A percentile compares a stretch with the other conserved stretches of the same genome.
These are phyloP conservation scores for Globisporangium carolinianum DNA, from an alignment of 352 stramenopile genomes.

Conservation along the genomic window DNA sequence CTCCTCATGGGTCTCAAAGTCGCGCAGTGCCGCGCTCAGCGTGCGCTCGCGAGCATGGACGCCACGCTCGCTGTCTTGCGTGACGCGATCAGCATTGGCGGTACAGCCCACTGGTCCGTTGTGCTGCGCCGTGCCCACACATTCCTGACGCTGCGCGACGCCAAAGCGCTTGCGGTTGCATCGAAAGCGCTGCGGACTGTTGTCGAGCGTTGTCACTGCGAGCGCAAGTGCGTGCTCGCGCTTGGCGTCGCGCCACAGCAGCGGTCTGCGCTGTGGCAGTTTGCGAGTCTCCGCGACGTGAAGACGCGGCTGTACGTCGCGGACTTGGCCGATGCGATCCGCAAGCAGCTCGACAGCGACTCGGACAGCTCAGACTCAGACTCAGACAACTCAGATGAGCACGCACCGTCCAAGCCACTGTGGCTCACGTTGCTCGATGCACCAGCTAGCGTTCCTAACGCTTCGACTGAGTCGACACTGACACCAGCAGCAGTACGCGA, in stretches of 20 bases:
- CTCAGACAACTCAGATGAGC: slow-evolving; percentile 19
- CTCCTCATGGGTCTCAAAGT: slow-evolving; percentile 65
- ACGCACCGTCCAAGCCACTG: not conserved
- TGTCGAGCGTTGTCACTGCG: not conserved
- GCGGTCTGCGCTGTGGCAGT: slow-evolving; percentile 34
- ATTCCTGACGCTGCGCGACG: slow-evolving; percentile 44
- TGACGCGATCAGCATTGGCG: slow-evolving; percentile 27
- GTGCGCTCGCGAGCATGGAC: slow-evolving; percentile 53
- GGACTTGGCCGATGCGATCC: slow-evolving; percentile 51
- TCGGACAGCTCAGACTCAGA: slow-evolving; percentile 28
- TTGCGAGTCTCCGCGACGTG: slow-evolving; percentile 37
- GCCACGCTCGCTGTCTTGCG: slow-evolving; percentile 38
- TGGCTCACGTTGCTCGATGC: slow-evolving; percentile 12
- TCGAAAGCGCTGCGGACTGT: slow-evolving; percentile 5
- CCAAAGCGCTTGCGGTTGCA: slow-evolving; percentile 16
- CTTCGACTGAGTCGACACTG: not conserved
- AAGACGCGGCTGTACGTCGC: slow-evolving; percentile 37
- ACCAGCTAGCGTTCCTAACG: too few relatives aligned
- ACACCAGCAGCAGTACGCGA: not conserved
- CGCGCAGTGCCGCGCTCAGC: slow-evolving; percentile 47
- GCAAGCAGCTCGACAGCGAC: slow-evolving; percentile 29
- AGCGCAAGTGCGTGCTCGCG: slow-evolving; percentile 17
- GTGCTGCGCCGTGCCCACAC: slow-evolving; percentile 14
- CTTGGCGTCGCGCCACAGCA: slow-evolving; percentile 7
- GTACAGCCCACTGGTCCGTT: slow-evolving; percentile 17